Conservation (phyloP, 2,329 filamentous ascomycete genomes). For the Neoarthrinium moseri region DNA sequence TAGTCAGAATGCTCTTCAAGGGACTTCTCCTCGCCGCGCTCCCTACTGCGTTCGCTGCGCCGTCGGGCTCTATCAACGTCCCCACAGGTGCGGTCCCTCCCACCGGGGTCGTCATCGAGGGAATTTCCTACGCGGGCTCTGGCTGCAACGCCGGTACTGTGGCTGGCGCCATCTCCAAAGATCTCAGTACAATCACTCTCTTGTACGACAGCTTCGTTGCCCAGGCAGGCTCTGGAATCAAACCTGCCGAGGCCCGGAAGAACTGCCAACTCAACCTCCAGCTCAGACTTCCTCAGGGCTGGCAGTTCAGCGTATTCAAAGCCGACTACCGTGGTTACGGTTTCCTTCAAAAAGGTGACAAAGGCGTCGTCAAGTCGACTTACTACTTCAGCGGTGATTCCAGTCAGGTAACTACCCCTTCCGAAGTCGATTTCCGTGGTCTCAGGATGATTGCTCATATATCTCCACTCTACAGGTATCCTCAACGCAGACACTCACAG, state of each 20-base stretch:
- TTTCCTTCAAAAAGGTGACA: slow-evolving; percentile 41
- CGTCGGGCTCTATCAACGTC: slow-evolving; percentile 4
- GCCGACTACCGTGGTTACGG: slow-evolving; percentile 52
- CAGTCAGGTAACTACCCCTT: slow-evolving; percentile 31
- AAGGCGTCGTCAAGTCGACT: slow-evolving; percentile 47
- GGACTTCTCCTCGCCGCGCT: slow-evolving; percentile 5
- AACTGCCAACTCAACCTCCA: slow-evolving; percentile 55
- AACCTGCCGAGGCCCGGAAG: slow-evolving; percentile 43
- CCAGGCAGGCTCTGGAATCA: slow-evolving; percentile 42
- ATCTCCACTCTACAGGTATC: slow-evolving; percentile 32
- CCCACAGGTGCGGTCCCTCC: slow-evolving; percentile 15
- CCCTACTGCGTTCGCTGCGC: slow-evolving; percentile 8
- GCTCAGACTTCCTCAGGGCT: slow-evolving; percentile 29
- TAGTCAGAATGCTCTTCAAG: slow-evolving; percentile 8
- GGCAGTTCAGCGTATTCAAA: slow-evolving; percentile 35
- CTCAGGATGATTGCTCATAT: neutral
- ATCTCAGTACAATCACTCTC: slow-evolving; percentile 40
- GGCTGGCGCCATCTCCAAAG: slow-evolving; percentile 20
- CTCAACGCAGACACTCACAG: slow-evolving; percentile 37
- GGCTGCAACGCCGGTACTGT: slow-evolving; percentile 26
- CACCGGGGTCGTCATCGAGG: slow-evolving; percentile 22
- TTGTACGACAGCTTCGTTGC: slow-evolving; percentile 52
- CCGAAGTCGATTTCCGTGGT: neutral
- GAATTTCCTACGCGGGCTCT: slow-evolving; percentile 23
- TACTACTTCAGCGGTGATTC: slow-evolving; percentile 52